phyloP scores from a whole-genome alignment of 106 monocot species.

The Acorus gramineus region DNA sequence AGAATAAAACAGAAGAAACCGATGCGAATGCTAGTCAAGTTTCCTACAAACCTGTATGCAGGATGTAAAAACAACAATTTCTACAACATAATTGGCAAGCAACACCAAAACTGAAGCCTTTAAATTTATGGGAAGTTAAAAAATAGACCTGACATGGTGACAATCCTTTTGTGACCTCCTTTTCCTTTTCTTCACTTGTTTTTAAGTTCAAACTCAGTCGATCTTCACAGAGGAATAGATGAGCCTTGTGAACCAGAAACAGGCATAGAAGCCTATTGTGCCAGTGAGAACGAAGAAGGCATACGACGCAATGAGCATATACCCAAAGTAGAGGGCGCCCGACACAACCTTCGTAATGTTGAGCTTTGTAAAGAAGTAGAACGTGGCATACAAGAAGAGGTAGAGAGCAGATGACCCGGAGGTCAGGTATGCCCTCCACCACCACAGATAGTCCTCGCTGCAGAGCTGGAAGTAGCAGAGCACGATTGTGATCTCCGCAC shows the following conservation, averaged over 20 bases:
- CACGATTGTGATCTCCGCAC: constrained; percentile 90
- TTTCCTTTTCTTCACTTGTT: too few species aligned
- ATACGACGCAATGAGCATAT: constrained; percentile 95
- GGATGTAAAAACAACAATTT: too few species aligned
- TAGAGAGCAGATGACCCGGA: constrained; percentile 93
- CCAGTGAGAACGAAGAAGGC: constrained; percentile 90
- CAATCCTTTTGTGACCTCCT: too few species aligned
- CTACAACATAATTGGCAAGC: too few species aligned
- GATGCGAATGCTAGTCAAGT: too few species aligned
- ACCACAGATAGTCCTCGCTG: constrained; percentile 95
- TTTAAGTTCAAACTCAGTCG: constrained; percentile 23
- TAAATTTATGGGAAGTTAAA: too few species aligned
- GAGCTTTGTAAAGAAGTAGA: constrained; percentile 99
- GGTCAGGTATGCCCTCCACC: constrained; percentile 95
- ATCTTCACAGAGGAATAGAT: constrained; percentile 99
- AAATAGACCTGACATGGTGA: too few species aligned
- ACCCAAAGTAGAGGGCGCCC: constrained; percentile 83
- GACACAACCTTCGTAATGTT: constrained; percentile 85
- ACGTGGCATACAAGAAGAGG: constrained; percentile 83
- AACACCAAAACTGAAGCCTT: too few species aligned
- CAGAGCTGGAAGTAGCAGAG: constrained; percentile 98
- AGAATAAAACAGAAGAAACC: too few species aligned
- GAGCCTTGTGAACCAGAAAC: constrained; percentile 91
- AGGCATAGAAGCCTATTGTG: constrained; percentile 92
- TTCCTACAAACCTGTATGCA: too few species aligned